Evolutionary conservation across 768 basidiomycete genomes (phyloP).

Genomic region (Crassisporium funariophilum): DNA sequence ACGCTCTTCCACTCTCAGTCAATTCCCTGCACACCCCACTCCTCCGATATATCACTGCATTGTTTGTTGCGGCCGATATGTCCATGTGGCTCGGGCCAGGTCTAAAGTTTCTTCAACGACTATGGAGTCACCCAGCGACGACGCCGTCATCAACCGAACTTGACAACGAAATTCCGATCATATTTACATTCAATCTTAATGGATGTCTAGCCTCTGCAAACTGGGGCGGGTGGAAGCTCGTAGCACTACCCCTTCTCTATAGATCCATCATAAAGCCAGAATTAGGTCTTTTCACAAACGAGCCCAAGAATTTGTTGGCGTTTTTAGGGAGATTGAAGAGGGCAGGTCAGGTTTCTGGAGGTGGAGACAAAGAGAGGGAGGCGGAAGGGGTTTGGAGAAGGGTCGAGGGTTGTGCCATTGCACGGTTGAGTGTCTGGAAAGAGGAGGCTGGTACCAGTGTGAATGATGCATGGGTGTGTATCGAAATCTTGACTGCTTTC

Average conservation of each 20-base stretch:
- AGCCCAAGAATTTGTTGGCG: conserved; percentile 44
- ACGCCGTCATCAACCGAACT: conserved; percentile 15
- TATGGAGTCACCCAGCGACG: conserved; percentile 37
- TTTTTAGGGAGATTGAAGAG: conserved; percentile 42
- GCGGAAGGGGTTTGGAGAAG: conserved; percentile 40
- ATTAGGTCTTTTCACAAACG: conserved; percentile 39
- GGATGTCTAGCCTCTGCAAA: conserved; percentile 62
- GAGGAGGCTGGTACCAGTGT: conserved; percentile 29
- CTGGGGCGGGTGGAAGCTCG: conserved; percentile 79
- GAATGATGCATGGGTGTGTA: conserved; percentile 39
- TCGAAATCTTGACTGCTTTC: conserved; percentile 7
- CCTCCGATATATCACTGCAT: conserved; percentile 40
- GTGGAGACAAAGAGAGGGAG: conserved; percentile 48
- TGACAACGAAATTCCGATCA: conserved; percentile 11
- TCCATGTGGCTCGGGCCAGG: conserved; percentile 54
- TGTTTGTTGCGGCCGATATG: conserved; percentile 47
- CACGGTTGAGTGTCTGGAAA: conserved; percentile 44
- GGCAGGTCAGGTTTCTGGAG: neutral
- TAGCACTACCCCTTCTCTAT: conserved; percentile 62
- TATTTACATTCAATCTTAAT: conserved; percentile 56
- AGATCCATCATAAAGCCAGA: conserved; percentile 45
- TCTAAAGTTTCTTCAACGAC: conserved; percentile 55
- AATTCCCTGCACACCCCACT: conserved; percentile 31
- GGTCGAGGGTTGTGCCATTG: conserved; percentile 51
- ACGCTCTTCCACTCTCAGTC: conserved; percentile 28